Percentiles rank a stretch among this genome's conserved stretches.
phyloP scores from a whole-genome alignment of 306 rosid species.

The Pyrus bretschneideri region DNA sequence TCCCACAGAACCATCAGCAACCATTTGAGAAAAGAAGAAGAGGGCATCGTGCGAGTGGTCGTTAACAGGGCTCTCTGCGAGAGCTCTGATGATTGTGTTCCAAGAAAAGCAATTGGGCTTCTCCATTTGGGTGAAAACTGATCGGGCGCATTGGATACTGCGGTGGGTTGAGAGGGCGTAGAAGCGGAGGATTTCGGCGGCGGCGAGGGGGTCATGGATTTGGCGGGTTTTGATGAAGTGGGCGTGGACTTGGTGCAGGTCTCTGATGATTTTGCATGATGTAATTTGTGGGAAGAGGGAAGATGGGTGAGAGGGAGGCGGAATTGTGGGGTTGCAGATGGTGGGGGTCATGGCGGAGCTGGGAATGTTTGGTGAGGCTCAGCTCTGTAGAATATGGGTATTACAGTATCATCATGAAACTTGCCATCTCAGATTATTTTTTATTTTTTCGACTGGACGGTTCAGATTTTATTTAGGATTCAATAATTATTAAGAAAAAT shows the following conservation, averaged over 20 bases:
- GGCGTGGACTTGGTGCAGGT: constrained; percentile 68
- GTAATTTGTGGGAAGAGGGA: constrained; percentile 40
- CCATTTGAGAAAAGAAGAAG: constrained; percentile 40
- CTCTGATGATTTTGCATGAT: constrained; percentile 47
- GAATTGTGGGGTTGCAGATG: constrained; percentile 21
- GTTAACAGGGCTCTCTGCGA: constrained; percentile 38
- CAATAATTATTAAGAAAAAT: background rate
- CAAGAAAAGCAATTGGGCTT: constrained; percentile 62
- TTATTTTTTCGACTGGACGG: background rate
- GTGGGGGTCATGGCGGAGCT: constrained; percentile 28
- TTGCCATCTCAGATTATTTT: background rate
- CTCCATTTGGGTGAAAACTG: constrained; percentile 35
- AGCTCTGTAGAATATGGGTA: background rate
- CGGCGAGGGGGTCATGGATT: constrained; percentile 46
- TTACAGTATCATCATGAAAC: background rate
- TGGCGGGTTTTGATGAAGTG: constrained; percentile 48
- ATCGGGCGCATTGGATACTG: constrained; percentile 30
- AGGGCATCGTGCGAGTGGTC: constrained; percentile 30
- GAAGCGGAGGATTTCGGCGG: constrained; percentile 50
- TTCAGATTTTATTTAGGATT: background rate
- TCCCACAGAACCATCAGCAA: constrained; percentile 34
- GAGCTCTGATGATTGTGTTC: constrained; percentile 63
- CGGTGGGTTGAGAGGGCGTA: constrained; percentile 40
- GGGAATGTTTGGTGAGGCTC: background rate
- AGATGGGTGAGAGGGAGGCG: constrained; percentile 27